phyloP scores from a whole-genome alignment of 306 rosid species.

The Ochetophila trinervis region DNA sequence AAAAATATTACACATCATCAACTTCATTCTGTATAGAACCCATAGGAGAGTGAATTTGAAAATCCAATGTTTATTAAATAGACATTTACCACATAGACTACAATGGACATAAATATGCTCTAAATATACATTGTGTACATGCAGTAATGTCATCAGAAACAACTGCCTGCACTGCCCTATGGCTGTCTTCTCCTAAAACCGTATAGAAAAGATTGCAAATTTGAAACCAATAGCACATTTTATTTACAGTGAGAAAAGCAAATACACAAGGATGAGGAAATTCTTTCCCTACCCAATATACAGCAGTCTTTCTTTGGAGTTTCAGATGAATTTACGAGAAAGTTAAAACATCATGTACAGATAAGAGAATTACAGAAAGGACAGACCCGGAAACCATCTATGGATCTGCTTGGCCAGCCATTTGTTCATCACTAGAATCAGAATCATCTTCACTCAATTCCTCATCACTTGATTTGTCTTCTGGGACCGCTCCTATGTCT shows the following conservation, averaged over 20 bases:
- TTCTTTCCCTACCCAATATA: constrained; percentile 38
- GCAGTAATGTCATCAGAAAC: not conserved
- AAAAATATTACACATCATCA: no score
- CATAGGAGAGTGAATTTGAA: no score
- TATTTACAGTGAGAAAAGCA: constrained; percentile 44
- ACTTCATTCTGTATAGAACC: no score
- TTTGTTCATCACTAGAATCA: constrained; percentile 66
- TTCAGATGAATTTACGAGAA: constrained; percentile 42
- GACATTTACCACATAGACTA: no score
- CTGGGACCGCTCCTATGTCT: constrained; percentile 62
- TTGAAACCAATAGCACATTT: constrained; percentile 37
- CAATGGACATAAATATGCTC: no score
- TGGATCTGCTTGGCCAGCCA: constrained; percentile 77
- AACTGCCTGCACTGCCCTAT: not conserved
- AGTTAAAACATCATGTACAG: constrained; percentile 52
- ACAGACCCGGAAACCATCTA: constrained; percentile 23
- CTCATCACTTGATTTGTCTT: constrained; percentile 67
- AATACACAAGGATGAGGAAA: constrained; percentile 34
- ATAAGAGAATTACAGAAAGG: constrained; percentile 19
- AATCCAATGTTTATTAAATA: no score
- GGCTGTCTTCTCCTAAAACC: not conserved
- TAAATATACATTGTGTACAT: not conserved
- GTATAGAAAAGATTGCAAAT: constrained; percentile 24
- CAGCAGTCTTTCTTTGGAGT: constrained; percentile 37
- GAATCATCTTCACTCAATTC: constrained; percentile 76